These are phyloP conservation scores for Seminavis robusta DNA, from an alignment of 108 stramenopile species.

Conservation along the genomic window DNA sequence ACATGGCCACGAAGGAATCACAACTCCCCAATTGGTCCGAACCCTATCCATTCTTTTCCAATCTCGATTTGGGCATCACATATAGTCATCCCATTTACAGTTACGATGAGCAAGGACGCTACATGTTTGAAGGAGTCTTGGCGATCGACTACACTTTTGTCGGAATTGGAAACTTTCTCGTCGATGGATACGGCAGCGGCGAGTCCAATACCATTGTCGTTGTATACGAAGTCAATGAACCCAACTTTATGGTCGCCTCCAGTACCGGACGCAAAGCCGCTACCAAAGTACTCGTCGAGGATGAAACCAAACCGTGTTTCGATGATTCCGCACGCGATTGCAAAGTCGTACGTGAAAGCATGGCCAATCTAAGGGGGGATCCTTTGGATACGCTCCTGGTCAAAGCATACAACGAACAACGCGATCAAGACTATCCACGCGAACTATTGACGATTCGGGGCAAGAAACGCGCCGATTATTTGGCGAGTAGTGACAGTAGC, in stretches of 20 bases:
- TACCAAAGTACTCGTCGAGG: conserved; percentile 3
- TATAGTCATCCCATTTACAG: conserved; percentile 12
- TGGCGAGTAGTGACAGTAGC: too few species aligned
- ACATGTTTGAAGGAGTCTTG: conserved; percentile 19
- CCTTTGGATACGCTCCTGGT: conserved; percentile 24
- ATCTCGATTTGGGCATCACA: conserved; percentile 17
- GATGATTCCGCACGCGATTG: background rate
- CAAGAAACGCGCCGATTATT: too few species aligned
- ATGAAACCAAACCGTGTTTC: conserved; percentile 1
- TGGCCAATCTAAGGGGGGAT: too few species aligned
- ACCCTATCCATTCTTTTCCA: conserved; percentile 13
- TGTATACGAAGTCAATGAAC: conserved; percentile 11
- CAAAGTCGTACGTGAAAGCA: conserved; percentile 10
- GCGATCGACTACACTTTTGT: conserved; percentile 7
- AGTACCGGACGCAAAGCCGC: conserved; percentile 2
- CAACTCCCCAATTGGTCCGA: conserved; percentile 15
- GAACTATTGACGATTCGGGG: too few species aligned
- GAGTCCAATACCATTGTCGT: conserved; percentile 5
- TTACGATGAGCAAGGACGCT: background rate
- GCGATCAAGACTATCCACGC: conserved; percentile 10
- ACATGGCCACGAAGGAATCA: conserved; percentile 10
- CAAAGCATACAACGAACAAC: conserved; percentile 17
- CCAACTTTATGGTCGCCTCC: conserved; percentile 18
- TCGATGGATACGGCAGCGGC: conserved; percentile 4
- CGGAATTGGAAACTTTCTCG: conserved; percentile 10